These are phyloP conservation scores for Huiozyma naganishii DNA, from an alignment of 805 yeast species.

Conservation along the genomic window DNA sequence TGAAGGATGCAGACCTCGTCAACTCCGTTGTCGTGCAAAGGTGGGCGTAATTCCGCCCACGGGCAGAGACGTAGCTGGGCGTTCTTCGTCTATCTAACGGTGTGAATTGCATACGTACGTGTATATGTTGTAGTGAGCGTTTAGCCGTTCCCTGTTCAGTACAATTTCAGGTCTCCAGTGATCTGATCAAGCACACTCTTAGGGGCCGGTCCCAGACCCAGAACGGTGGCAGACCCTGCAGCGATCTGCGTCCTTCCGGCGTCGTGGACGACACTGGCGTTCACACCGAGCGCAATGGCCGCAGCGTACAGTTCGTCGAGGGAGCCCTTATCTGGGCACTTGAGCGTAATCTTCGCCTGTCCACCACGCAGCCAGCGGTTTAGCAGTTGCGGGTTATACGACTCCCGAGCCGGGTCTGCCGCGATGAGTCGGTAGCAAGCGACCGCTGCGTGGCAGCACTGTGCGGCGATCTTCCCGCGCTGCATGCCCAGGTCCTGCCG, in stretches of 20 bases:
- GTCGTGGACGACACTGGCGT: slow-evolving; percentile 77
- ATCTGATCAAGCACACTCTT: slow-evolving; percentile 66
- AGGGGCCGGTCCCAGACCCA: slow-evolving; percentile 98
- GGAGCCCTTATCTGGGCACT: slow-evolving; percentile 54
- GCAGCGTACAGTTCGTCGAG: slow-evolving; percentile 69
- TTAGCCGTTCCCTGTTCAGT: slow-evolving; percentile 27
- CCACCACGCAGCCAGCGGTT: slow-evolving; percentile 74
- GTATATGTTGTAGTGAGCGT: background rate
- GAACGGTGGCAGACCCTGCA: slow-evolving; percentile 91
- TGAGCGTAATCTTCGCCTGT: slow-evolving; percentile 87
- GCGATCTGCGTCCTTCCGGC: slow-evolving; percentile 96
- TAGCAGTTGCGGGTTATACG: slow-evolving; percentile 52
- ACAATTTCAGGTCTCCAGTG: slow-evolving; percentile 68
- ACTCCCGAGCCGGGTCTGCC: slow-evolving; percentile 35
- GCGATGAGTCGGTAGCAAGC: slow-evolving; percentile 70
- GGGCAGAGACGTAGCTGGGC: too few relatives aligned
- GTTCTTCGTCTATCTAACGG: background rate
- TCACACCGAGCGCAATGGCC: slow-evolving; percentile 71
- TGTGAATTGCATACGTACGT: background rate
- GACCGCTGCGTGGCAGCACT: slow-evolving; percentile 95
- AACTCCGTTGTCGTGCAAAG: slow-evolving; percentile 88
- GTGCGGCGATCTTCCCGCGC: slow-evolving; percentile 95
- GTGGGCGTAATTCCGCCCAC: slow-evolving; percentile 38
- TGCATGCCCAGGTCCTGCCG: slow-evolving; percentile 86
- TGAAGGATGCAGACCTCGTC: slow-evolving; percentile 64